Evolutionary conservation across 2,329 filamentous ascomycete species (phyloP), one percentile per base, ranked within the genome.

Genomic region (Fusarium sp.): DNA sequence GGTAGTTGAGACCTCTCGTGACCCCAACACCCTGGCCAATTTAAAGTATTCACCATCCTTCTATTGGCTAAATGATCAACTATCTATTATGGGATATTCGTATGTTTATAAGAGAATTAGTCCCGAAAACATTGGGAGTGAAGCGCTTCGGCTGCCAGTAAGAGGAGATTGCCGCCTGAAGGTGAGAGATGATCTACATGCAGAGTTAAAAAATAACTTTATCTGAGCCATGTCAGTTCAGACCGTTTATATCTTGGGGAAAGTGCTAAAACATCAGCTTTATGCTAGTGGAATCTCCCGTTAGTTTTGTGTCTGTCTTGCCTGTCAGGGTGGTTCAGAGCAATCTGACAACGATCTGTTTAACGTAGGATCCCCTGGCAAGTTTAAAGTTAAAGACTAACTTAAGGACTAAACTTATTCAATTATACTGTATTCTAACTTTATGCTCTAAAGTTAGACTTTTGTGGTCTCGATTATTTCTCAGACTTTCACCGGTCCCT

Each of bases 61-160:
- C 21, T 23, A 47, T 28, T 42, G 35, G 28, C 3, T 7, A 16
- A 12, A 11, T 11, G 6, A 8, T 21, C 5, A 9, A 11, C 18
- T n/a, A 8, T 62, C 47, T 37, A 10, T 18, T 42, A 47, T 21
- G 7, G 47, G 57, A 24, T 44, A 63, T 63, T 63, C 57, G 59
- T 63, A 39, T 56, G 11, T 31, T 37, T 35, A 16, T 31, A 20
- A n/a, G 35, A 61, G 7, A 23, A 20, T 9, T 23, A 13, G 12
- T 47, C 21, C 6, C 8, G 12, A 15, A 10, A 11, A 13, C 15
- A 24, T 24, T 31, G 8, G 18, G 20, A 42, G 9, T 24, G 16
- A 29, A 46, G 59, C 59, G 57, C 59, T 63, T 47, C 29, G 35
- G 35, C 23, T 18, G 21, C 26, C 21, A 61, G 21, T 49, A 16